Evolutionary conservation across 2,329 filamentous ascomycete species (phyloP), one percentile per base, ranked within the genome.

Genomic region (Microsporum canis): DNA sequence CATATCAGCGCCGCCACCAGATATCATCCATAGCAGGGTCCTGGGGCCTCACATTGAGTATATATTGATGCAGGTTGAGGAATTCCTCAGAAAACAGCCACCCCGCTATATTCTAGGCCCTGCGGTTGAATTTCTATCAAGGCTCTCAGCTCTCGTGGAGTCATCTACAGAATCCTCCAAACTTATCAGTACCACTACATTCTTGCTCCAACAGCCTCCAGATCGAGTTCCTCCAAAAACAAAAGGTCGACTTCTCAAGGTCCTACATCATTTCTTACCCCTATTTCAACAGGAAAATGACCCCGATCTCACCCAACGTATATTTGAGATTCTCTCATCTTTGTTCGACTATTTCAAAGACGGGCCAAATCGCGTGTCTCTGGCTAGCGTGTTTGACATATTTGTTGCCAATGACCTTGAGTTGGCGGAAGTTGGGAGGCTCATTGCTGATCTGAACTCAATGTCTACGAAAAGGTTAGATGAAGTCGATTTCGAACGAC

Each of bases 341-440:
- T 81, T 97, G 38, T 97, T 96, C 70, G 88, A 89, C 60, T 96
- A 91, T 71, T 92, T 97, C 77, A 89, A 86, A 67, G 91, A 97
- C 71, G 82, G 85, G 49, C 77, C 83, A 49, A 95, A 90, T 69
- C 83, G 94, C 60, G 80, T 85, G 64, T 80, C 89, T 0, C 76
- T 97, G 33, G 88, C 88, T 14, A 80, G 85, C 51, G 87, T 95
- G 2, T 76, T 97, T 5, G 73, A 80, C 12, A 86, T 87, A 17
- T 85, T 96, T 63, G 84, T 89, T 0, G 76, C 80, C 5, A 83
- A 83, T 53, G 84, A 89, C 62, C 66, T 80, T 3, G 79, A 81
- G 0, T 76, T 91, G 0, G 70, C 76, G 29, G 80, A 84, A 59
- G 80, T 90, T 61, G 87, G 90, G 1, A 75, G 76, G 4, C 77